Evolutionary conservation across 164 flowering plant genomes (phyloP), one percentile per base, ranked within the genome.

Genomic region (Vitis cinerea): DNA sequence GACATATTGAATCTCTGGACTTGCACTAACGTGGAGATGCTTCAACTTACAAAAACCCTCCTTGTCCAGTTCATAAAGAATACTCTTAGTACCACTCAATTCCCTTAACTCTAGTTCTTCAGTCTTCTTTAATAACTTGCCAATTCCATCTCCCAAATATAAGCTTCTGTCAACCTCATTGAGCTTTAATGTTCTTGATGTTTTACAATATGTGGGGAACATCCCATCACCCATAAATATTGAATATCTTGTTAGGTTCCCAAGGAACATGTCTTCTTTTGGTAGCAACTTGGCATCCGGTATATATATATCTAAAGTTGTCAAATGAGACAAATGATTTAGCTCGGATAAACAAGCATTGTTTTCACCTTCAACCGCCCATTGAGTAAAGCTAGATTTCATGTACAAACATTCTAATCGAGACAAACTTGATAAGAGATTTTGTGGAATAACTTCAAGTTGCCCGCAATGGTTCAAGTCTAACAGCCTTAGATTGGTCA

Each of bases 331-430:
- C 65, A 76, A 49, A 15, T 31, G 0, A 23, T 15, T 59, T 37
- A 72, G 15, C 57, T 76, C 79, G 13, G 16, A 19, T n/a, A 72
- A n/a, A 49, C 67, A 58, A n/a, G 75, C 77, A 72, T 65, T 74
- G 1, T 51, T 23, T 56, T 15, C 64, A 15, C 15, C 44, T 12
- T 54, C 49, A 1, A 1, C 4, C 7, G 27, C 72, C 79, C 79
- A 79, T 10, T 16, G 17, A 0, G 0, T 1, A 37, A 71, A 71
- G 47, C 64, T 57, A 31, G 64, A 10, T 0, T 10, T 15, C 76
- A 80, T 58, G 47, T 57, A 65, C 50, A 80, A 53, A 8, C 69
- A 76, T 52, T 77, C 81, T 52, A 80, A 67, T 1, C 23, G 14
- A 19, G 61, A 13, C 58, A 77, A 64, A 31, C 70, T 10, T 8